Evolutionary conservation across 1,139 yeast genomes (phyloP).

Genomic region (Zhuliangozyma parablackwelliae): DNA sequence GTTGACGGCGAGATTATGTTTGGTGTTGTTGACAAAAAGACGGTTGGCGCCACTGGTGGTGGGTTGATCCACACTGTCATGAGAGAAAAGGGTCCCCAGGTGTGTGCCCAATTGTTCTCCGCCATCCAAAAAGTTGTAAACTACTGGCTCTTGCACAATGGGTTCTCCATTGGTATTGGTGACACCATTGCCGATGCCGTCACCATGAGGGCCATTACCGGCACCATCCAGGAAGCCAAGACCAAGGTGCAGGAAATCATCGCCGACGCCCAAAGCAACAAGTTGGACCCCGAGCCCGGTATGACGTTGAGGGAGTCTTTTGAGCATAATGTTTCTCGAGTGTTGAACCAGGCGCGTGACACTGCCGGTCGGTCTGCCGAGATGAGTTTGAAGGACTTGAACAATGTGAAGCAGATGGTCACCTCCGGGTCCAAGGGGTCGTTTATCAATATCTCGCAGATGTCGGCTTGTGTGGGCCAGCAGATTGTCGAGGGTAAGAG

Average conservation of each 20-base stretch:
- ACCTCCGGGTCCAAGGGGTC: slow-evolving; percentile 99
- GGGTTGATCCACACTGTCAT: slow-evolving; percentile 95
- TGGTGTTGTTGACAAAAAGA: slow-evolving; percentile 96
- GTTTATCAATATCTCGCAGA: slow-evolving; percentile 95
- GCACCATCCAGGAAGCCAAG: slow-evolving; percentile 90
- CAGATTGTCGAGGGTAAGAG: slow-evolving; percentile 99
- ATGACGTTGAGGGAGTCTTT: slow-evolving; percentile 98
- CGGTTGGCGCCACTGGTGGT: slow-evolving; percentile 98
- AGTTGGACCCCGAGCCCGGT: slow-evolving; percentile 94
- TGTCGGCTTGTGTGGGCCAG: slow-evolving; percentile 99
- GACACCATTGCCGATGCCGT: slow-evolving; percentile 98
- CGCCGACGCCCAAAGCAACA: slow-evolving; percentile 83
- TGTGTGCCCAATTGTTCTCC: slow-evolving; percentile 88
- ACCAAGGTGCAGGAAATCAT: slow-evolving; percentile 90
- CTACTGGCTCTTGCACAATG: slow-evolving; percentile 93
- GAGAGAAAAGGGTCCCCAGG: slow-evolving; percentile 93
- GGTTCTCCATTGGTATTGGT: slow-evolving; percentile 98
- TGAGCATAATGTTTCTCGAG: slow-evolving; percentile 94
- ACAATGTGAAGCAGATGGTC: slow-evolving; percentile 98
- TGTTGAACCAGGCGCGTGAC: slow-evolving; percentile 97
- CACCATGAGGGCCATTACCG: slow-evolving; percentile 90
- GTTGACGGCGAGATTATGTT: slow-evolving; percentile 91
- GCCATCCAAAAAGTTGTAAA: slow-evolving; percentile 93
- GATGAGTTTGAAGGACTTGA: slow-evolving; percentile 86
- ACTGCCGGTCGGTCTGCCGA: slow-evolving; percentile 99